phyloP scores from a whole-genome alignment of 208 protist species.

The Trypanosoma boissoni region DNA sequence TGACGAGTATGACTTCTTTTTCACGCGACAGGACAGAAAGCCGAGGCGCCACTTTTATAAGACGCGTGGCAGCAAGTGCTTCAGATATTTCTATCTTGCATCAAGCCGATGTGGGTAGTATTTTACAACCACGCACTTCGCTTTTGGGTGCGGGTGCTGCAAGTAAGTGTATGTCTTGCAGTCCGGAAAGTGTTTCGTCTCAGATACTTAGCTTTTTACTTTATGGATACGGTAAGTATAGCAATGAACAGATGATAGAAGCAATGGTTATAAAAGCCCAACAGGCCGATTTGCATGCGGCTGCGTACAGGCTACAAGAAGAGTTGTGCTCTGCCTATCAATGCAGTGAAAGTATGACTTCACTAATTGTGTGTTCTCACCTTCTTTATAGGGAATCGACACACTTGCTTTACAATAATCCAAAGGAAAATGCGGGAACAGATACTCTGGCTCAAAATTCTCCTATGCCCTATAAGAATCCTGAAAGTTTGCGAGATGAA shows the following conservation, averaged over 20 bases:
- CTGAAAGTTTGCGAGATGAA: neutral
- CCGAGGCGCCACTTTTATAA: slow-evolving; percentile 8
- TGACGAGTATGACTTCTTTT: slow-evolving; percentile 11
- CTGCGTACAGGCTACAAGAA: slow-evolving; percentile 62
- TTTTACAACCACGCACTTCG: slow-evolving; percentile 17
- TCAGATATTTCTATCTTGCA: slow-evolving; percentile 16
- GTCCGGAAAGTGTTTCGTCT: slow-evolving; percentile 37
- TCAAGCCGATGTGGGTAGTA: slow-evolving; percentile 20
- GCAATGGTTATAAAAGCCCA: slow-evolving; percentile 43
- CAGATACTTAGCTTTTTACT: slow-evolving; percentile 74
- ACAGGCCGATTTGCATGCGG: slow-evolving; percentile 46
- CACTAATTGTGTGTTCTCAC: slow-evolving; percentile 39
- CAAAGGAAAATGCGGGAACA: neutral
- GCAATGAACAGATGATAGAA: slow-evolving; percentile 33
- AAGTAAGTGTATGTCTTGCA: slow-evolving; percentile 8
- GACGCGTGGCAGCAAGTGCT: neutral
- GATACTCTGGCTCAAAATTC: neutral
- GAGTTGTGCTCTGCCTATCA: slow-evolving; percentile 51
- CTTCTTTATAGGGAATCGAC: slow-evolving; percentile 25
- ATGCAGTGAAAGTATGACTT: slow-evolving; percentile 41
- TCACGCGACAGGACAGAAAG: slow-evolving; percentile 21
- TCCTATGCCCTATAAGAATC: neutral
- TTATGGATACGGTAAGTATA: slow-evolving; percentile 32
- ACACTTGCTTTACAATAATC: slow-evolving; percentile 13
- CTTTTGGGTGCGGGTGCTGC: slow-evolving; percentile 4